Evolutionary conservation across 1,284 basidiomycete genomes (phyloP), one percentile per base, ranked within the genome.

Genomic region (Testicularia cyperi): DNA sequence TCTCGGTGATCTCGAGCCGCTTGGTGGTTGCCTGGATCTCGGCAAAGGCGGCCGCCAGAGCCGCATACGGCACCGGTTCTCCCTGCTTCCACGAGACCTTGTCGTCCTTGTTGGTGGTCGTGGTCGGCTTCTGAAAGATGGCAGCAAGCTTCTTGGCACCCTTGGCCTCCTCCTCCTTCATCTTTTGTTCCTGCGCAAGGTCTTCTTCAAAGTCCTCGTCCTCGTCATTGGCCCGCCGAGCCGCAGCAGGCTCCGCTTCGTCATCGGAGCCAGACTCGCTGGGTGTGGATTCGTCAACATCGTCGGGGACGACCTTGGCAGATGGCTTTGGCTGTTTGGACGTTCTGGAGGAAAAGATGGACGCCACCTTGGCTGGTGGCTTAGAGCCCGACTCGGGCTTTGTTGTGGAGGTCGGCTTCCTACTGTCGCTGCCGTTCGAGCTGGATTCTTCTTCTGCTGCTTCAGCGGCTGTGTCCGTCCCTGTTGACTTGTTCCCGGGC

Each of bases 21-120:
- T 97, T 98, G 2, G 92, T 96, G 1, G 95, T 99, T 2, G 86
- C 85, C 77, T 96, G 92, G 60, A 99, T 97, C 39, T 88, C 80
- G 23, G 86, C 83, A 74, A 98, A 98, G 0, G 88, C 85, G 55
- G 89, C 86, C 1, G 91, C 86, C 20, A 99, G 82, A 2, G 92
- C 89, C 8, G 89, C 86, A 77, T 99, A 99, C 0, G 95, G 94
- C 10, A 97, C 87, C 2, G 90, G 83, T 64, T 87, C 82, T 20
- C 90, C 91, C 24, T 80, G 80, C 79, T 90, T 88, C 92, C 92
- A 97, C n/a, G 35, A 22, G 22, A 61, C 53, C 37, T 72, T 60
- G 38, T 87, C 86, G 52, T 65, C 54, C 64, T 88, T 84, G n/a
- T n/a, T n/a, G n/a, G n/a, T n/a, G n/a, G n/a, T n/a, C n/a, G n/a